Evolutionary conservation across 2,329 filamentous ascomycete species (phyloP).

Genomic region (Mollisiaceae sp.): DNA sequence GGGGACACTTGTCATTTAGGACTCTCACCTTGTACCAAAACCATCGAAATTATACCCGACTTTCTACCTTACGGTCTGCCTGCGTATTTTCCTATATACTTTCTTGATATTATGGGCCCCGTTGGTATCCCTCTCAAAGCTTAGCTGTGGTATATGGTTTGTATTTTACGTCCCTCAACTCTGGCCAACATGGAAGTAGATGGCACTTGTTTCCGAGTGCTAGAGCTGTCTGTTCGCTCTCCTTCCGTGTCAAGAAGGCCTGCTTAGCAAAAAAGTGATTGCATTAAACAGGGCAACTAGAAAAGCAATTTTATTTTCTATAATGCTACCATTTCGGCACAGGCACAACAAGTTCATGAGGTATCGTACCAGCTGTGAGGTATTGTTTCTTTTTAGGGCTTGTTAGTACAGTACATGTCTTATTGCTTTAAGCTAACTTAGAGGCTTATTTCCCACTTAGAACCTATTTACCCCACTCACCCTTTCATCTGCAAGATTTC

Average conservation of each 20-base stretch:
- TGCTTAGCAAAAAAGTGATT: background rate
- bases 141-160: background rate
- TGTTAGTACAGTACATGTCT: too few species aligned
- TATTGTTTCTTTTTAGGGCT: too few species aligned
- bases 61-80: background rate
- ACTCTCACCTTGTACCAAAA: slow-evolving; percentile 5
- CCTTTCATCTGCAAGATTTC: too few species aligned
- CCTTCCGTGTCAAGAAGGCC: background rate
- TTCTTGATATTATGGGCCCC: background rate
- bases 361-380: too few species aligned
- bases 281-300: background rate
- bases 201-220: too few species aligned
- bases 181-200: background rate
- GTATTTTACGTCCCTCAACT: background rate
- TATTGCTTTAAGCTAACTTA: background rate
- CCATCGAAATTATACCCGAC: slow-evolving; percentile 2
- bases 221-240: too few species aligned
- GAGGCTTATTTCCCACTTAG: too few species aligned
- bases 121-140: background rate
- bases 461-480: too few species aligned
- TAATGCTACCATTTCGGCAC: background rate
- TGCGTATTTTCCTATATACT: background rate
- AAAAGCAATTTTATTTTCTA: background rate
- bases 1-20: background rate
- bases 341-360: background rate